Evolutionary conservation across 192 early-diverging fungal genomes (phyloP).

Genomic region (Dispira simplex): DNA sequence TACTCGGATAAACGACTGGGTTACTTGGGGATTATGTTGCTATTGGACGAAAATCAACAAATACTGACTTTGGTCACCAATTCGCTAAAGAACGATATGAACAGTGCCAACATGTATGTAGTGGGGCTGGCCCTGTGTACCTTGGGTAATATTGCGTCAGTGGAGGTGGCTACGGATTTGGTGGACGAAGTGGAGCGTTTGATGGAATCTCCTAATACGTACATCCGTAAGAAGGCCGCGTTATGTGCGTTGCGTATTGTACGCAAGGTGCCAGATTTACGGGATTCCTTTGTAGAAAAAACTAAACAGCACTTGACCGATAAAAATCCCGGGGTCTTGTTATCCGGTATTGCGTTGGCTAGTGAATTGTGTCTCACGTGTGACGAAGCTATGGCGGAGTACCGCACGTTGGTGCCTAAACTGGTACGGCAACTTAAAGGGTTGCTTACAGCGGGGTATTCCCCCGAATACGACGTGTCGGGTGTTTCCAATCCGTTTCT

Average conservation of each 20-base stretch:
- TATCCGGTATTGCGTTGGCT: constrained; percentile 80
- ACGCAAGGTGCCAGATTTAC: constrained; percentile 82
- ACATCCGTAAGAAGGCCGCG: constrained; percentile 97
- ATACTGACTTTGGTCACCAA: constrained; percentile 95
- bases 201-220: constrained; percentile 78
- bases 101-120: constrained; percentile 88
- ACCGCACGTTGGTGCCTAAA: constrained; percentile 68
- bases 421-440: constrained; percentile 81
- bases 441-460: constrained; percentile 70
- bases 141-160: constrained; percentile 90
- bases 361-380: constrained; percentile 74
- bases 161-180: constrained; percentile 90
- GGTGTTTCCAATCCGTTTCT: constrained; percentile 97
- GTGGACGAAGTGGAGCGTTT: constrained; percentile 87
- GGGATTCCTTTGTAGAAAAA: constrained; percentile 65
- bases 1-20: constrained; percentile 98
- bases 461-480: constrained; percentile 90
- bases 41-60: constrained; percentile 97
- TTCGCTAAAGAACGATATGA: constrained; percentile 95
- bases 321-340: constrained; percentile 88
- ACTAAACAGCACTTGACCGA: constrained; percentile 68
- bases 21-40: constrained; percentile 93
- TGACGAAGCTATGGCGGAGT: constrained; percentile 45
- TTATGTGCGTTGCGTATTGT: constrained; percentile 84
- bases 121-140: constrained; percentile 96